phyloP scores from a whole-genome alignment of 148 eudicot genomes.

The Camellia sinensis region DNA sequence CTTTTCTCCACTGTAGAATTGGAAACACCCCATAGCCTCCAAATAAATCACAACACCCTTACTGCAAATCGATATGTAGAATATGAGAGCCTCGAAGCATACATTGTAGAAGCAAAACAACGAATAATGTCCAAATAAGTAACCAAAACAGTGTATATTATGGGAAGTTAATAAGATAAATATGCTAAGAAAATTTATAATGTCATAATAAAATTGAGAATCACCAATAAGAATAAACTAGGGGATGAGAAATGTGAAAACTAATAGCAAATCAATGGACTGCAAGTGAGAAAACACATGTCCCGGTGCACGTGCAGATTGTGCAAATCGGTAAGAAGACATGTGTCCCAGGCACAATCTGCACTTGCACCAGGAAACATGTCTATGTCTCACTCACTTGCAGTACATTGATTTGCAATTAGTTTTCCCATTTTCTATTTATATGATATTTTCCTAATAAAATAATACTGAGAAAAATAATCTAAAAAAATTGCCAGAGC shows the following conservation, averaged over 20 bases:
- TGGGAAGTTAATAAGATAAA: neutral
- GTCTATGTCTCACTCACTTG: too few species aligned
- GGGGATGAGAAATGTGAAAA: too few species aligned
- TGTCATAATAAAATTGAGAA: neutral
- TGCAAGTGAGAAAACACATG: too few species aligned
- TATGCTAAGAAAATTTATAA: neutral
- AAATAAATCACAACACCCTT: neutral
- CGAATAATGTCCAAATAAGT: too few species aligned
- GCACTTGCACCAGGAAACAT: too few species aligned
- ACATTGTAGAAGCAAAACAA: too few species aligned
- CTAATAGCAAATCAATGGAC: too few species aligned
- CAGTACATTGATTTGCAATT: too few species aligned
- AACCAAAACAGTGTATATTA: neutral
- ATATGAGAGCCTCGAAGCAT: constrained; percentile 7
- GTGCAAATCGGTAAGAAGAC: too few species aligned
- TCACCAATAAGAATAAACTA: neutral
- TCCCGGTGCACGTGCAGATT: too few species aligned
- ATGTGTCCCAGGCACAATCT: too few species aligned
- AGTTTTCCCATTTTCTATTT: too few species aligned
- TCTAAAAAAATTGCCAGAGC: neutral
- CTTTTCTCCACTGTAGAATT: constrained; percentile 37
- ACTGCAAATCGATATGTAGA: neutral
- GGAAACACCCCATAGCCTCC: constrained; percentile 62
- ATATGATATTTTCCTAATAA: neutral
- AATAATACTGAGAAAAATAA: neutral